These are phyloP conservation scores for Epichloe sylvatica DNA, from an alignment of 2,329 filamentous ascomycete species.

Conservation along the genomic window DNA sequence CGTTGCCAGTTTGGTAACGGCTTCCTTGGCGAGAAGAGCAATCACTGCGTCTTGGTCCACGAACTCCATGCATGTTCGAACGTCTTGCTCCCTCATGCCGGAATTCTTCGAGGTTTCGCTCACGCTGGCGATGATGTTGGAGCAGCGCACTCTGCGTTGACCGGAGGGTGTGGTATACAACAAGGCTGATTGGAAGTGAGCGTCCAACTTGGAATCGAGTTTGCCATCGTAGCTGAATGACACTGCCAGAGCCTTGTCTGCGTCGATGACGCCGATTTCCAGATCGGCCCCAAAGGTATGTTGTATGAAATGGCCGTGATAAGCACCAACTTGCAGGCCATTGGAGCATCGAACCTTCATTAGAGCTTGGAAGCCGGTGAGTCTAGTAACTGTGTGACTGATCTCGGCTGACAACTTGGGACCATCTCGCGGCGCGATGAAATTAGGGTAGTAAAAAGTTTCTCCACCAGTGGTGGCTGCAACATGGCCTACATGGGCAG, in stretches of 20 bases:
- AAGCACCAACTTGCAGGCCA: constrained; percentile 81
- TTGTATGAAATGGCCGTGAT: constrained; percentile 92
- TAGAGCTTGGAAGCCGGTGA: constrained; percentile 87
- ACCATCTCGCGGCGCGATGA: constrained; percentile 73
- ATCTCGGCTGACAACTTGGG: constrained; percentile 76
- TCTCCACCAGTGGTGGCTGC: constrained; percentile 86
- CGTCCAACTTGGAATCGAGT: constrained; percentile 89
- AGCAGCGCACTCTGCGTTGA: constrained; percentile 80
- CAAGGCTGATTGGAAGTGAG: constrained; percentile 90
- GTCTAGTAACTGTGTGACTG: constrained; percentile 69
- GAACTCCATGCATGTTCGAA: constrained; percentile 76
- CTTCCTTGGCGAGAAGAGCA: constrained; percentile 81
- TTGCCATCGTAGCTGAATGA: constrained; percentile 94
- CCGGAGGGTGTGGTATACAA: constrained; percentile 87
- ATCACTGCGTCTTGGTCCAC: constrained; percentile 93
- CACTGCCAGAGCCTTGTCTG: constrained; percentile 84
- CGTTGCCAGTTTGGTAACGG: constrained; percentile 65
- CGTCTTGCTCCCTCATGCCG: constrained; percentile 33
- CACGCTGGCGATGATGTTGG: constrained; percentile 84
- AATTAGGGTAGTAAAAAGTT: constrained; percentile 95
- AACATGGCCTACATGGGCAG: constrained; percentile 49
- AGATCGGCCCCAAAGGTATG: constrained; percentile 91
- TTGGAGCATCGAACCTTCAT: constrained; percentile 99
- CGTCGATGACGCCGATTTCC: constrained; percentile 82
- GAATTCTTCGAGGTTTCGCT: constrained; percentile 46